These are phyloP conservation scores for Ascochyta fabae DNA, from an alignment of 2,329 filamentous ascomycete genomes.

Conservation along the genomic window DNA sequence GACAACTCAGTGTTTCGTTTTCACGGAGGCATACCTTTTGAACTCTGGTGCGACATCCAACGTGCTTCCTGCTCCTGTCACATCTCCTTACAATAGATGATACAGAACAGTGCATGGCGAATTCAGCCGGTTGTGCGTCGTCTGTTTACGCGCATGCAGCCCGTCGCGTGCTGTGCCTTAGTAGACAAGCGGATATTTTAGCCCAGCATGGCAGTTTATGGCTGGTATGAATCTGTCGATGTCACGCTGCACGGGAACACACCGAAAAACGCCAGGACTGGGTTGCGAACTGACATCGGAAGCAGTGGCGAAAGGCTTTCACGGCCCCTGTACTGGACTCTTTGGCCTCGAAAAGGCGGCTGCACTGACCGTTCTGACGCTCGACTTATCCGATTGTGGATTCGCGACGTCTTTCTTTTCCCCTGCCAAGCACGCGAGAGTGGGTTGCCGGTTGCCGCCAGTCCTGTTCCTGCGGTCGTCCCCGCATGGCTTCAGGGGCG, in stretches of 20 bases:
- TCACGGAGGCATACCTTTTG: conserved; percentile 24
- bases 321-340: conserved; percentile 6
- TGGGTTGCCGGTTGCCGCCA: conserved; percentile 25
- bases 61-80: conserved; percentile 21
- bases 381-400: conserved; percentile 12
- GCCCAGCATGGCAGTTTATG: conserved; percentile 1
- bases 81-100: conserved; percentile 15
- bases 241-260: conserved; percentile 6
- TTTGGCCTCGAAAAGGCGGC: conserved; percentile 8
- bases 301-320: conserved; percentile 11
- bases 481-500: conserved; percentile 34
- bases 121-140: conserved; percentile 7
- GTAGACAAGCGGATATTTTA: conserved; percentile 5
- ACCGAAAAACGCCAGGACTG: conserved; percentile 6
- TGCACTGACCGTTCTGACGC: conserved; percentile 14
- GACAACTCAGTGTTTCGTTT: conserved; percentile 27
- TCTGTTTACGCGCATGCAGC: conserved; percentile 4
- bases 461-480: conserved; percentile 35
- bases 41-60: conserved; percentile 32
- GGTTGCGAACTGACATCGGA: conserved; percentile 4
- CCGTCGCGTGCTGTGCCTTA: conserved; percentile 11
- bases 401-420: conserved; percentile 20
- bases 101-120: conserved; percentile 11
- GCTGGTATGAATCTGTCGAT: conserved; percentile 4
- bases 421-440: conserved; percentile 42